Conservation (phyloP, 805 yeast species). For the Lipomyces mesembrius region DNA sequence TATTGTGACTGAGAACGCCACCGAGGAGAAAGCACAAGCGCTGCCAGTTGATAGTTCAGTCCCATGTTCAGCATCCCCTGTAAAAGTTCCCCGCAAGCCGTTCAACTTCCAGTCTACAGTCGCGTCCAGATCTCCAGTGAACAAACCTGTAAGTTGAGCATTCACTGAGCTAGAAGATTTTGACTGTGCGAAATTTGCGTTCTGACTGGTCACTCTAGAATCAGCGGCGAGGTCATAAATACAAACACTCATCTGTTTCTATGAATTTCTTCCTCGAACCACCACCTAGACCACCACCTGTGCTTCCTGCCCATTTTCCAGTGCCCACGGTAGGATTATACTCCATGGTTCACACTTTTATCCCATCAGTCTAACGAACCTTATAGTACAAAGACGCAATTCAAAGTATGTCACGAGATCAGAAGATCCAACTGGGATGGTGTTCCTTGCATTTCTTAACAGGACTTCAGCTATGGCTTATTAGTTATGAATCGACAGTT, state of each 20-base stretch:
- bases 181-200: neutral
- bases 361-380: neutral
- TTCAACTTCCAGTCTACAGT: conserved; percentile 46
- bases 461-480: conserved; percentile 60
- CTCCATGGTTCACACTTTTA: neutral
- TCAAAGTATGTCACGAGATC: conserved; percentile 61
- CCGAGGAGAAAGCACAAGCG: neutral
- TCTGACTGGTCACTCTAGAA: conserved; percentile 17
- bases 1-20: neutral
- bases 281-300: conserved; percentile 65
- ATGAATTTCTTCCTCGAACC: conserved; percentile 97
- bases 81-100: conserved; percentile 29
- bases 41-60: conserved; percentile 3
- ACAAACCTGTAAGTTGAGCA: conserved; percentile 28
- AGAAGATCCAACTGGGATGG: conserved; percentile 63
- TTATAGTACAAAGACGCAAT: conserved; percentile 58
- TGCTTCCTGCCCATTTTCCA: conserved; percentile 67
- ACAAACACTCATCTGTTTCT: conserved; percentile 94
- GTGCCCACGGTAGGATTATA: conserved; percentile 60
- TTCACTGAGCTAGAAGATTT: neutral
- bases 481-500: conserved; percentile 63
- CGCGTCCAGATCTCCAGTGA: conserved; percentile 58
- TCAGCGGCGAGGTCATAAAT: conserved; percentile 87
- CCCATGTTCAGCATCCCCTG: conserved; percentile 31
- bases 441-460: conserved; percentile 60